A percentile compares a stretch with the other conserved stretches of the same genome.
Conservation (phyloP, 2,329 filamentous ascomycete species). For the Colletotrichum paranaense region DNA sequence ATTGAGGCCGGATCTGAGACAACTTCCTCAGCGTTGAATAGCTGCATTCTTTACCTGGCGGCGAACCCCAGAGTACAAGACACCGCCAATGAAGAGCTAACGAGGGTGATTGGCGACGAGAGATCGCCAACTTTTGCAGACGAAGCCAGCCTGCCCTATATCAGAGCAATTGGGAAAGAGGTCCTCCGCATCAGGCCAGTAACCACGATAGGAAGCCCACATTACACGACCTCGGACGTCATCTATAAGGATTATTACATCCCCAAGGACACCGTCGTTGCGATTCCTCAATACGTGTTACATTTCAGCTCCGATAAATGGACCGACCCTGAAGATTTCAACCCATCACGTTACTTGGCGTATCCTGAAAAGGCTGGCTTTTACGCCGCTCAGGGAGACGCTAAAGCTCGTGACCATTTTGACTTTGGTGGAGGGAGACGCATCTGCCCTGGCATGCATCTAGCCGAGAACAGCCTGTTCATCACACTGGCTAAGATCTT, state of each 20-base stretch:
- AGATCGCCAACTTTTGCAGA: not conserved
- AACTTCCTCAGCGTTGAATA: not conserved
- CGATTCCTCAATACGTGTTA: not conserved
- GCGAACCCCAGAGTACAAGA: not conserved
- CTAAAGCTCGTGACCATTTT: conserved; percentile 19
- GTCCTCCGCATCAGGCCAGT: conserved; percentile 46
- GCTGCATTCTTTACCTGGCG: not conserved
- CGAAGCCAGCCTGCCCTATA: not conserved
- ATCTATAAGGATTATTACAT: not conserved
- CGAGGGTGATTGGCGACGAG: not conserved
- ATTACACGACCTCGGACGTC: not conserved
- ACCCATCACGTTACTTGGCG: not conserved
- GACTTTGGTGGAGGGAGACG: conserved; percentile 54
- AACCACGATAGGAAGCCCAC: not conserved
- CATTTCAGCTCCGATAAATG: not conserved
- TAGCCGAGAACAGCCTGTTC: conserved; percentile 58
- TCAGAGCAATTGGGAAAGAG: conserved; percentile 59
- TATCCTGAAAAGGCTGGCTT: conserved; percentile 9
- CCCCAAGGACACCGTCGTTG: conserved; percentile 3
- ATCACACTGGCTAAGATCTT: conserved; percentile 59
- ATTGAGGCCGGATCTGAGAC: not conserved
- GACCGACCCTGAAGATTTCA: not conserved
- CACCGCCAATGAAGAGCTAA: not conserved
- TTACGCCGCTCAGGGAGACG: not conserved
- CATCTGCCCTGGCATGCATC: conserved; percentile 57